Evolutionary conservation across 441 rosid species (phyloP), one percentile per base, ranked within the genome.

Genomic region (Adansonia grandidieri): DNA sequence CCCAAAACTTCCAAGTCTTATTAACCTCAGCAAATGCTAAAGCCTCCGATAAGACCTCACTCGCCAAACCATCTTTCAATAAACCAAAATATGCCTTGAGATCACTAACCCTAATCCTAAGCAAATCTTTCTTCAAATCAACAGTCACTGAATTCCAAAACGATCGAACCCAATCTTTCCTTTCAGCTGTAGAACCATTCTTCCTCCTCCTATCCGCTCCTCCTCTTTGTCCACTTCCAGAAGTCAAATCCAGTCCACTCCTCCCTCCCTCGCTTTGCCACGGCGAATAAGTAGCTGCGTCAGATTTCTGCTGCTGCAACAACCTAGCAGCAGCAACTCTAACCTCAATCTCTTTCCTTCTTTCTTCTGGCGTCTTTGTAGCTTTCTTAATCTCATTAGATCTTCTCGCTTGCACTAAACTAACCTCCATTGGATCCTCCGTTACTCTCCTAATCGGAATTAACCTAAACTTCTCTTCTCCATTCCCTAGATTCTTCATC

Each of bases 381-480:
- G 97, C 97, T 78, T 93, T 96, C 83, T 91, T 94, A 77, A 96
- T 94, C 91, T 96, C 99, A 76, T 96, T 92, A 0, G 98, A 95
- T 79, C 97, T 86, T 85, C 93, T 91, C 14, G 89, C 63, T 80
- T 91, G 97, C 73, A 88, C 85, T 77, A 87, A 82, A 83, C 88
- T 87, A 83, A 85, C 87, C 87, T 94, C 99, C 89, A 96, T 91
- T 2, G 99, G 98, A 82, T 94, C 99, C 84, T 94, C 90, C 0
- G 89, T 37, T 8, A 86, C 87, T 82, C 97, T 85, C 81, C 93
- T 78, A 9, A 92, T 78, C 14, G 95, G 96, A 50, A 96, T 90
- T 68, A 93, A 77, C 77, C 95, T 85, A 80, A 91, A 87, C 73
- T 88, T 91, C 81, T 91, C 99, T 47, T 91, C 99, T 65, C 92